These are phyloP conservation scores for Cynanchum wilfordii DNA, from an alignment of 257 asterid genomes.

Conservation along the genomic window DNA sequence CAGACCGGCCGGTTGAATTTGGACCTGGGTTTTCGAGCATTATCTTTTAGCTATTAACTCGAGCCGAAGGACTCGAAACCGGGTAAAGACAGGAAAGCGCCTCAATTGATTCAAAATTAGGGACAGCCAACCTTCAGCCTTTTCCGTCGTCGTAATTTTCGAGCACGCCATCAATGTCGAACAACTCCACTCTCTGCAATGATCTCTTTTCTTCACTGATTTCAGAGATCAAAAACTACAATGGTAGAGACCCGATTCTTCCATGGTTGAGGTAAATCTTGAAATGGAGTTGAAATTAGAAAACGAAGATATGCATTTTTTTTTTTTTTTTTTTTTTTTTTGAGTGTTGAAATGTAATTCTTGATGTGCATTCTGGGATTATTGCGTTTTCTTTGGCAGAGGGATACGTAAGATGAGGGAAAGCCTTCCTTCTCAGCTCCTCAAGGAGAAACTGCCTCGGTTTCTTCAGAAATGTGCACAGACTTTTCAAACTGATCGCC, in stretches of 20 bases:
- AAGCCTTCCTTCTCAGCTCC: conserved; percentile 60
- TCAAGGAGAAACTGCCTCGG: conserved; percentile 81
- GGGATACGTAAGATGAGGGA: conserved; percentile 79
- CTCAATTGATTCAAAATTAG: conserved; percentile 34
- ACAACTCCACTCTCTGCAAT: conserved; percentile 32
- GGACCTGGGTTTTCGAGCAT: background rate
- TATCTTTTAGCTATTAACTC: background rate
- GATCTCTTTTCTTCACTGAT: conserved; percentile 61
- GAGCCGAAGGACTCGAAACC: background rate
- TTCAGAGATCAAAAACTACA: conserved; percentile 72
- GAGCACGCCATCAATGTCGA: conserved; percentile 34
- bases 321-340: background rate
- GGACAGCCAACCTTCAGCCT: conserved; percentile 2
- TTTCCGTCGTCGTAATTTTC: background rate
- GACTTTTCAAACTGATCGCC: conserved; percentile 61
- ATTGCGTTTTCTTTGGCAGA: conserved; percentile 25
- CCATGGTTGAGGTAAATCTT: conserved; percentile 85
- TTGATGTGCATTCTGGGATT: background rate
- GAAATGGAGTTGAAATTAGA: background rate
- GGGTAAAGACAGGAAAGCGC: conserved; percentile 18
- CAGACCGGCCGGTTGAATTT: background rate
- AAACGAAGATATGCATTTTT: background rate
- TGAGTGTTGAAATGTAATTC: background rate
- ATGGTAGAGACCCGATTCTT: conserved; percentile 72
- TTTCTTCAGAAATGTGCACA: conserved; percentile 91